Base-by-base conservation (phyloP, 208 protist species). In the Leishmania braziliensis region DNA sequence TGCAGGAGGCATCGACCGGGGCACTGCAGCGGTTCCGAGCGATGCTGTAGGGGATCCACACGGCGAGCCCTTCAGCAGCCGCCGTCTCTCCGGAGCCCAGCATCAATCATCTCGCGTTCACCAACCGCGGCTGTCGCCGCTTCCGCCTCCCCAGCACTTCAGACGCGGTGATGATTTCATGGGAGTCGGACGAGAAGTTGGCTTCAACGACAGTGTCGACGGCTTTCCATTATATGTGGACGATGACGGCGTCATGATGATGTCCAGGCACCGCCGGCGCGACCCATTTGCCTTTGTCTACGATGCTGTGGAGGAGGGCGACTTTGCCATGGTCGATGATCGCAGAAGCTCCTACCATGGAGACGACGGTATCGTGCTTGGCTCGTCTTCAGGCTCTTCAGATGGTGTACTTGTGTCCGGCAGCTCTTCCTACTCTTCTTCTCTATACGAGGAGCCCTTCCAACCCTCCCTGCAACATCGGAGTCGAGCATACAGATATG, bases 191-290 rank as follows among this genome's bases (percentile, higher is more conserved):
- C 69, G 69, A 29, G 69, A 73, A 8, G 73, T 58, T 60, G 73
- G 68, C 56, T 76, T 86, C 36, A 72, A 51, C 23, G 82, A 86
- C 73, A 86, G 82, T 62, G 29, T 82, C 33, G 78, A 86, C 53
- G 78, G 77, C 48, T 82, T 86, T 43, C 80, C 77, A 36, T 50
- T 86, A 2, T 86, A 79, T n/a, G 82, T 86, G n/a, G 82, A 60
- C 33, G 82, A 86, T 3, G 82, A 86, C 56, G 82, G 82, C 18
- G 82, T 79, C 73, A 86, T 86, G 78, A 79, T 77, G 54, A 77
- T 82, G 73, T 68, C 62, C 26, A 36, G 68, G 4, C 73, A 82
- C 74, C 78, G 80, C 56, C 76, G 51, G 26, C 65, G 66, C 77
- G 77, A 82, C 48, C 80, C 80, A n/a, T 86, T 79, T 53, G 54